Evolutionary conservation across 1,284 basidiomycete species (phyloP), one percentile per base, ranked within the genome.

Genomic region (Irpex sp.): DNA sequence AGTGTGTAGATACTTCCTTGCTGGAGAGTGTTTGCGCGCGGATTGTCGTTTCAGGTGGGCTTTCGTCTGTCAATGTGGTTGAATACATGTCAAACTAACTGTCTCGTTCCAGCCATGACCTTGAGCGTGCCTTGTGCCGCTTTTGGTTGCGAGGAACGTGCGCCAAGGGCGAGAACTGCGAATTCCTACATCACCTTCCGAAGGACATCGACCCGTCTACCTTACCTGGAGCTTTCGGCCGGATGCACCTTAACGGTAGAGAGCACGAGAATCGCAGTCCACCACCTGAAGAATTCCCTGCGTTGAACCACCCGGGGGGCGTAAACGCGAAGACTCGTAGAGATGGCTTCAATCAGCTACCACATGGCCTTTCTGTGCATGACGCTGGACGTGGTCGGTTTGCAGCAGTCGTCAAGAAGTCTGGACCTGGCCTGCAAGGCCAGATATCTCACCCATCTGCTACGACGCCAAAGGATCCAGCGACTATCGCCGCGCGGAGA

Each of bases 131-230:
- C 0, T 77, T 98, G 21, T 98, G 95, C 76, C 92, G 97, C 37
- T 99, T 98, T 80, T 99, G 97, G 97, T 83, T 99, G 49, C 86
- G 95, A 58, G 97, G 97, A 3, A 95, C 95, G 61, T 98, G 95
- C 72, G 93, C 94, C 53, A 98, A 98, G 75, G 90, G 94, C 58
- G 95, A 97, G 63, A 87, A 84, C 67, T 94, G 92, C 80, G 92
- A 94, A 76, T 97, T 97, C 75, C 76, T 97, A 70, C 94, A 97
- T 71, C 92, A 93, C 70, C 80, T 97, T 1, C 94, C 94, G 1
- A 88, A 92, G 71, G 86, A 93, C 69, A 84, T 89, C 57, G 88
- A 93, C 71, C 80, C 92, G 61, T 73, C 86, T 19, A 82, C 82
- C 49, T 77, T 94, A 51, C 87, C 86, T 57, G 80, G 81, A 53